Evolutionary conservation across 2,329 filamentous ascomycete species (phyloP), one percentile per base, ranked within the genome.

Genomic region (Lasiodiplodia sp.): DNA sequence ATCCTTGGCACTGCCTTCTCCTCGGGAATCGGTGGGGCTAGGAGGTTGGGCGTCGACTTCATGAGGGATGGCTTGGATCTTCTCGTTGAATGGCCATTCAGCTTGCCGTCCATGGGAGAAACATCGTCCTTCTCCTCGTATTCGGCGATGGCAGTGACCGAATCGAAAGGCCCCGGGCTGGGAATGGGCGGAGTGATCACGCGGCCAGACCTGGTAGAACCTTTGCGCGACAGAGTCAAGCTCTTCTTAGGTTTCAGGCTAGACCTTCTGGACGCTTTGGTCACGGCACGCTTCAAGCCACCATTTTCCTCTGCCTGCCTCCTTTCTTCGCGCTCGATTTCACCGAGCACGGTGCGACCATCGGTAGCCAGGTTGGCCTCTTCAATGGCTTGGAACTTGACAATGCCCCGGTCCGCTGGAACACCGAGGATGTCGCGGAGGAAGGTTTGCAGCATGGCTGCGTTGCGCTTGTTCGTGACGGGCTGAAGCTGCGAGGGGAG

Each of bases 391-490:
- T 89, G 80, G 74, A 95, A 97, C 40, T 89, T 88, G 68, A 97
- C 80, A 40, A 94, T 85, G 1, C 94, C 93, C 49, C 92, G 86
- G 0, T 87, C 83, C 0, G 89, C 79, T 0, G 84, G 74, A 2
- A 97, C 92, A 2, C 87, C 86, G 0, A 97, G 83, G 0, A 89
- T 84, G 28, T 93, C 90, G 16, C 89, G 85, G 78, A 97, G 86
- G 77, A 92, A 90, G n/a, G 84, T 85, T 76, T 96, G 92, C 3
- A 96, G 86, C 21, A 96, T 81, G n/a, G 86, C 85, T 0, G 92
- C 89, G 78, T 95, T 96, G 71, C 93, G 88, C 77, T 92, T 91
- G 81, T 97, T 97, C 65, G 88, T 92, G 3, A 89, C 86, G 0
- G 92, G 88, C 70, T 90, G 89, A 68, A 96, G 82, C 71, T 92